Base-by-base conservation (phyloP, 202 grass and related monocot genomes). In the Carex sylvatica region DNA sequence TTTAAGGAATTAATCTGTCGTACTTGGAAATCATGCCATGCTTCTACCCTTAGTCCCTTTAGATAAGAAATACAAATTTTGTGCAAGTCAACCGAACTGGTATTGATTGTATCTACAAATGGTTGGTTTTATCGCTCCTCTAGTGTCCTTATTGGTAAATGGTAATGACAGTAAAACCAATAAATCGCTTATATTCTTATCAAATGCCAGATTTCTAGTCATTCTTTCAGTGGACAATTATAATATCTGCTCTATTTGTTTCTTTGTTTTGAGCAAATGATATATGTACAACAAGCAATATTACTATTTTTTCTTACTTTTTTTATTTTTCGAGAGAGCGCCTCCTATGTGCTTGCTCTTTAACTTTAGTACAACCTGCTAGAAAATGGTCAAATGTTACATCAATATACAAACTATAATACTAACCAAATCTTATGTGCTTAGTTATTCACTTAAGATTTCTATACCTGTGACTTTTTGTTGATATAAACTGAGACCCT, bases 331-430 rank as follows among this genome's bases (percentile, higher is more conserved):
- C 61, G 96, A 95, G 35, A 98, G 80, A 9, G 92, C 89, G 19
- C 96, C 96, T 88, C 91, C 91, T 65, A 98, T 93, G 65, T 92
- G 89, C 78, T 98, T 95, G 92, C 92, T 95, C 77, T 95, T 98
- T 23, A 98, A 73, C 80, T 98, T 98, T 83, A 98, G 79, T 44
- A 98, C 83, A 67, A 98, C 96, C 96, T 98, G 86, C 79, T 49
- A 77, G 84, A 53, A 16, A 44, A 79, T 67, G 30, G 15, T 61
- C 10, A 65, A 26, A 12, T 46, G 72, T 67, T 91, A 31, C 80
- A 67, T 88, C 59, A 79, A 30, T 79, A 33, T 26, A 38, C 19
- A 56, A 61, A 24, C 83, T 51, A 82, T 38, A 42, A 10, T 33
- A 22, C 19, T 22, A 78, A 66, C 47, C 13, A 73, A 5, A 51